Percentiles rank a stretch among this genome's conserved stretches.
These are phyloP conservation scores for Camelina neglecta DNA, from an alignment of 345 rosid species.

Conservation along the genomic window DNA sequence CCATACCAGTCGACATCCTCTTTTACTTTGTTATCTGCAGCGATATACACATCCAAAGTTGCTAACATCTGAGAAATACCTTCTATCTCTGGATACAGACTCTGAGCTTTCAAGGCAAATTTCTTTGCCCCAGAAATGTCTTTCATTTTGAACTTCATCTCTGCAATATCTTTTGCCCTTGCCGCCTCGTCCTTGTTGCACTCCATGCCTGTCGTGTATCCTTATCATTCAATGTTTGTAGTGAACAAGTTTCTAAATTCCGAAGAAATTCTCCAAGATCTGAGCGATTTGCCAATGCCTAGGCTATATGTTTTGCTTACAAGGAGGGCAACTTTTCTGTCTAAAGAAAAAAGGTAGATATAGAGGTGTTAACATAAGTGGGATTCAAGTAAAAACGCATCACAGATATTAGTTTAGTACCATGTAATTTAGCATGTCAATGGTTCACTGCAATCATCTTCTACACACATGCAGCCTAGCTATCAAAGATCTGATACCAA, in stretches of 20 bases:
- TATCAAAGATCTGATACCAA: background rate
- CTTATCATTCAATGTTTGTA: constrained; percentile 15
- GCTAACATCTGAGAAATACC: constrained; percentile 63
- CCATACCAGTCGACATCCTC: constrained; percentile 64
- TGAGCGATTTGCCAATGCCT: background rate
- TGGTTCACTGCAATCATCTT: constrained; percentile 10
- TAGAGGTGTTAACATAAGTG: background rate
- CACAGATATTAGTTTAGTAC: background rate
- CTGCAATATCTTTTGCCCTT: constrained; percentile 73
- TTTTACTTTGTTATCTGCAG: constrained; percentile 54
- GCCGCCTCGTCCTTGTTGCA: constrained; percentile 72
- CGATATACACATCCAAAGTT: constrained; percentile 56
- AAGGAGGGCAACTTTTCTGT: constrained; percentile 12
- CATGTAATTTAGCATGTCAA: background rate
- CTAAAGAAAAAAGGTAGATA: background rate
- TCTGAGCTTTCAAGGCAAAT: constrained; percentile 73
- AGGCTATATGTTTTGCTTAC: background rate
- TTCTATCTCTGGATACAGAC: constrained; percentile 61
- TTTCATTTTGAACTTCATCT: constrained; percentile 58
- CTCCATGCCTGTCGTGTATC: constrained; percentile 51
- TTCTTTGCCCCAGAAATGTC: constrained; percentile 65
- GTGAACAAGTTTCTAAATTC: background rate
- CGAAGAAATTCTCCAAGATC: background rate
- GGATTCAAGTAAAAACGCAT: constrained; percentile 2
- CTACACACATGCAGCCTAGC: background rate